Conservation (phyloP, 768 basidiomycete genomes). For the Calocera cornea region DNA sequence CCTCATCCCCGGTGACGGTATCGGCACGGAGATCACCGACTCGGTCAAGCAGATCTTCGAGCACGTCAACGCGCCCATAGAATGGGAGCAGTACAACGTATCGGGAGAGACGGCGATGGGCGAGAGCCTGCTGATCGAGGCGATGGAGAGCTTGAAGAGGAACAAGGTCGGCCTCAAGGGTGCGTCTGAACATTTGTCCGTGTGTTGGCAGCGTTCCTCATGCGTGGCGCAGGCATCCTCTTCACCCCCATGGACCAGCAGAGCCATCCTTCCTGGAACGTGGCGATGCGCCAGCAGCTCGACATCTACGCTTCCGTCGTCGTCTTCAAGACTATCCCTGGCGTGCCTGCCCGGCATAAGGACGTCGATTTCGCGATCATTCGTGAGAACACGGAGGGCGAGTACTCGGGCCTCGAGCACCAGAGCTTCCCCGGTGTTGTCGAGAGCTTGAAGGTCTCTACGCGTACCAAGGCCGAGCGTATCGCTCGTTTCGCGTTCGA, state of each 20-base stretch:
- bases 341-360: constrained; percentile 86
- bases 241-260: constrained; percentile 95
- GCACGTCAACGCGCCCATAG: constrained; percentile 92
- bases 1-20: constrained; percentile 94
- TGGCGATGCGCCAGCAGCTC: constrained; percentile 98
- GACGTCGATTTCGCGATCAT: constrained; percentile 99
- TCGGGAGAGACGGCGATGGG: constrained; percentile 90
- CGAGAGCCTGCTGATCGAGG: constrained; percentile 90
- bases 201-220: neutral
- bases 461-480: constrained; percentile 86
- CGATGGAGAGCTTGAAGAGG: constrained; percentile 93
- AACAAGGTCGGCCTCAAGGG: constrained; percentile 98
- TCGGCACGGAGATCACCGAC: constrained; percentile 93
- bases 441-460: constrained; percentile 94
- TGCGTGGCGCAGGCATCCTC: constrained; percentile 59
- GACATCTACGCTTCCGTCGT: constrained; percentile 99
- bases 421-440: constrained; percentile 97
- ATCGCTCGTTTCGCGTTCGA: constrained; percentile 97
- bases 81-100: constrained; percentile 97
- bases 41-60: constrained; percentile 99
- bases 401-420: constrained; percentile 97
- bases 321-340: constrained; percentile 93
- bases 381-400: constrained; percentile 99
- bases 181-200: constrained; percentile 24
- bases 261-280: constrained; percentile 99